Base-by-base conservation (phyloP, 2,329 filamentous ascomycete species). In the Claviceps spartinae region DNA sequence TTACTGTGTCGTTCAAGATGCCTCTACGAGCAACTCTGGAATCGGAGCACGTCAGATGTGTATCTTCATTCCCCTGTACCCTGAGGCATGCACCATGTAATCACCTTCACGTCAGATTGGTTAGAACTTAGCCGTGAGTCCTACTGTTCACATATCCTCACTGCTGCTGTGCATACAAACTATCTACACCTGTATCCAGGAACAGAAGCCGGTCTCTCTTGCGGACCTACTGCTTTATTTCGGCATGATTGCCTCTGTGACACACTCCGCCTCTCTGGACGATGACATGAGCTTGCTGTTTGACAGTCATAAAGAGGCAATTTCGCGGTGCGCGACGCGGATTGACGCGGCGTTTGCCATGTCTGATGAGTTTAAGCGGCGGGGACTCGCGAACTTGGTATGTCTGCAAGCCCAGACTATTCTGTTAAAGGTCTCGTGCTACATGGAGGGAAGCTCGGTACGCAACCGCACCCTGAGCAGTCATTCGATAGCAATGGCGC, bases 401-500 rank as follows among this genome's bases (percentile, higher is more conserved):
- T 48, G 52, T 26, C 38, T 53, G 14, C 52, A 53, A 34, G 52
- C 43, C 16, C 52, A 48, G 5, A 48, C 30, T 26, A 44, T 48
- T 18, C 36, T 50, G 38, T 44, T 30, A 26, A 53, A 48, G 20
- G 52, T 53, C 22, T 50, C 52, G 9, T 37, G 43, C 38, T 53
- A 48, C 38, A 22, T 48, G 43, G 52, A 53, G 11, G 52, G 48
- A 36, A 50, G 43, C 5, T 53, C 52, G 1, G 37, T 53, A 5
- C 52, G 52, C 20, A 53, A 41, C 20, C 52, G 52, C 37, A 53
- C 43, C 48, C 34, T 53, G n/a, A 14, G 48, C 9, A 38, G 24
- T 7, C 48, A 48, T 1, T 53, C 52, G 1, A 53, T 53, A 37
- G 48, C 52, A 26, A 53, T 53, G 52, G 52, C 48, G 9, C 52